phyloP scores from a whole-genome alignment of 2,329 filamentous ascomycete genomes.

The Bertia moriformis region DNA sequence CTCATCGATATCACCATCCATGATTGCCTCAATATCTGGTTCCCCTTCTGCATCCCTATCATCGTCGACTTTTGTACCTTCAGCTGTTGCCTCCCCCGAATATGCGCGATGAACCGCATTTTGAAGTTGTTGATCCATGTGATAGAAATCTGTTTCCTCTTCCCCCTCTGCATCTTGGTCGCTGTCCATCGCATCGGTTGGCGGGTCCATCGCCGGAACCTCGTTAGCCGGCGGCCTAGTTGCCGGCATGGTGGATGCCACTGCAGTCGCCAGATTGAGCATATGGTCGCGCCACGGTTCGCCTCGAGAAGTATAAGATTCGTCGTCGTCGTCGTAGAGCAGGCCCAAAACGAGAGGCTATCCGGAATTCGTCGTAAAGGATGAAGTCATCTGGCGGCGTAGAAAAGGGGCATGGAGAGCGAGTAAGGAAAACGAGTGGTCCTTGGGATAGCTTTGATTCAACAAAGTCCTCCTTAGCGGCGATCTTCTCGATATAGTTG shows the following conservation, averaged over 20 bases:
- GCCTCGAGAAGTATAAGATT: no score
- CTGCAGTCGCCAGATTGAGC: conserved; percentile 19
- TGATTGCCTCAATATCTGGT: conserved; percentile 20
- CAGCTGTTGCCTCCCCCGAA: conserved; percentile 5
- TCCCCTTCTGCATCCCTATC: conserved; percentile 22
- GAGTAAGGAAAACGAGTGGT: no score
- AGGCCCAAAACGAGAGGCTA: background rate
- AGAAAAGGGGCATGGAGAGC: background rate
- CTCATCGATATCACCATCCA: conserved; percentile 33
- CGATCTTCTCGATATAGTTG: no score
- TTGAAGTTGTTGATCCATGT: conserved; percentile 8
- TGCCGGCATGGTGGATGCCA: conserved; percentile 14
- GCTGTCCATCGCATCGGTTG: conserved; percentile 18
- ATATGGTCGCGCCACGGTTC: conserved; percentile 1
- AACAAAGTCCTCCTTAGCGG: no score
- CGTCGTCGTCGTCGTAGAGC: no score
- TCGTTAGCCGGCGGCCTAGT: conserved; percentile 20
- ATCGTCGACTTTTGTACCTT: conserved; percentile 18
- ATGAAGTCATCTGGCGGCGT: background rate
- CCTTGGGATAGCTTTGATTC: no score
- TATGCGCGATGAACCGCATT: conserved; percentile 6
- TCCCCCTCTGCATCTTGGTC: conserved; percentile 23
- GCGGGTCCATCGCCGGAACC: conserved; percentile 15
- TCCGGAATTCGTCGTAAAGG: background rate
- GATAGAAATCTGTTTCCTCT: conserved; percentile 6